Evolutionary conservation across 306 rosid species (phyloP), one percentile per base, ranked within the genome.

Genomic region (Clitoria ternatea): DNA sequence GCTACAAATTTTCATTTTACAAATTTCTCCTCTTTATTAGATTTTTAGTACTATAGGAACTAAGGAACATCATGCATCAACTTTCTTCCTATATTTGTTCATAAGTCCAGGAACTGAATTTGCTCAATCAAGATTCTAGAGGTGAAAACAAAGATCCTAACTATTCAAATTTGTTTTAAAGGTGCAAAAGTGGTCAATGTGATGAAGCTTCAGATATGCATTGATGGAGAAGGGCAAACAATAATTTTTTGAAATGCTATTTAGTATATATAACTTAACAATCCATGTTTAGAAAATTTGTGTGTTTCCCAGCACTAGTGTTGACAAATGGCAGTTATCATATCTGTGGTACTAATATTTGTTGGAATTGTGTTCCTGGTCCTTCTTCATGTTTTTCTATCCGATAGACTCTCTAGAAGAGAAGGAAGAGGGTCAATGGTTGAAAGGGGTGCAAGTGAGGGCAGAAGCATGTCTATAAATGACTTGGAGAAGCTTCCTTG

Each of bases 401-500:
- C 68, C 0, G 81, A 81, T 37, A 79, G 84, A 70, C 70, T 70
- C 20, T 80, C 80, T 29, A 67, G 88, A 37, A 62, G 82, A 76
- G 82, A 50, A 36, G 59, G 14, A 2, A 30, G 77, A 35, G 83
- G 56, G 17, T 37, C 29, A 37, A 52, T 29, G 32, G 62, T 24
- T 23, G 83, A 68, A 40, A 54, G 82, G 29, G 69, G 59, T 17
- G 10, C 32, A 39, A 14, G 42, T 39, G 83, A 66, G 2, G 48
- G 49, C 13, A 68, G 43, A 74, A 75, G 78, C 67, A 77, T 87
- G 87, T 81, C 86, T 6, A 79, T 37, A 11, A 57, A 72, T 20
- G 88, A 83, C 45, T 54, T 90, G 49, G 86, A 85, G 62, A 87
- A 83, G 79, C 92, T 90, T 76, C 90, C 96, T 1, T 79, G 85